Percentiles rank a stretch among this genome's conserved stretches.
phyloP scores from a whole-genome alignment of 176 grass and related monocot genomes.

The Hyparrhenia diplandra region DNA sequence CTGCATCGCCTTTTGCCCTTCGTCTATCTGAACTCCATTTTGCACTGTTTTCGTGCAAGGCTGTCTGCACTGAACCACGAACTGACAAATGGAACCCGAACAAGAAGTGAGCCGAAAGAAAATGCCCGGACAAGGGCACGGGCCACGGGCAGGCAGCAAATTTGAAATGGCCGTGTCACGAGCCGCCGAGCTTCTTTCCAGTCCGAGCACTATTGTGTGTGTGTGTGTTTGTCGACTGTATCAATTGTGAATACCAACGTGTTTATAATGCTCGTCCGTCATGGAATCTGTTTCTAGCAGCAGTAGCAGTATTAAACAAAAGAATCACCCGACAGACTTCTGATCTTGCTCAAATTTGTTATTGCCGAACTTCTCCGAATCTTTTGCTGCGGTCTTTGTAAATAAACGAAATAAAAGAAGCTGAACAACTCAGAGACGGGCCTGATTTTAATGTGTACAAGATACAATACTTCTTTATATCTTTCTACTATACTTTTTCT shows the following conservation, averaged over 20 bases:
- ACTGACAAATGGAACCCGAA: background rate
- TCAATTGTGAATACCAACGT: background rate
- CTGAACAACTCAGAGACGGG: background rate
- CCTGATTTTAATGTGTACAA: background rate
- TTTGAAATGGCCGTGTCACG: conserved; percentile 19
- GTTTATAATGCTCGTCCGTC: conserved; percentile 8
- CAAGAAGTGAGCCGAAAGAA: background rate
- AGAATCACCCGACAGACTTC: background rate
- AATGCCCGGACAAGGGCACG: background rate
- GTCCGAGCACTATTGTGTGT: background rate
- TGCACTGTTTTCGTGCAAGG: background rate
- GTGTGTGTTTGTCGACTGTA: background rate
- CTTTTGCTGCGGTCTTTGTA: background rate
- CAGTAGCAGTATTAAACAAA: background rate
- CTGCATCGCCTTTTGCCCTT: background rate
- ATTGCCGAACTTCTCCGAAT: background rate
- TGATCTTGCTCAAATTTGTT: background rate
- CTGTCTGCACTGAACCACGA: background rate
- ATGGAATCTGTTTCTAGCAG: background rate
- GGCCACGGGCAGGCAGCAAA: background rate
- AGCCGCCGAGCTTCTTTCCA: background rate
- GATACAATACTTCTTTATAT: no score
- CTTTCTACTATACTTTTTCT: no score
- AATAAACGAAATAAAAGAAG: background rate
- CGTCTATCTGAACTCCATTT: background rate